Evolutionary conservation across 192 early-diverging fungal genomes (phyloP).

Genomic region (Backusella macrospora): DNA sequence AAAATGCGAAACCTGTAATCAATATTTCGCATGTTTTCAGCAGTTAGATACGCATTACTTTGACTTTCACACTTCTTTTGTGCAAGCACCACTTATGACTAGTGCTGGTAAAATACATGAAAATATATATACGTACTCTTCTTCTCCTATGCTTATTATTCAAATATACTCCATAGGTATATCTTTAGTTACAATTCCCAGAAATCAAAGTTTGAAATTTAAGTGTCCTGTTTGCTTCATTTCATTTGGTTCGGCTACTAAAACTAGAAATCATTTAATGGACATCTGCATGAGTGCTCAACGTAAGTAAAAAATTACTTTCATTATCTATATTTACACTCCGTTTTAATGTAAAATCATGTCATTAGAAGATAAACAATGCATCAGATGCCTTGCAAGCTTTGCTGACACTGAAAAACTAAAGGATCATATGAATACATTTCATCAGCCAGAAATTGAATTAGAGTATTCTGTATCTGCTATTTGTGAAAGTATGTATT

Average conservation of each 20-base stretch:
- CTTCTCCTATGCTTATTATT: background rate
- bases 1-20: background rate
- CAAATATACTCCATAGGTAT: background rate
- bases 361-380: constrained; percentile 5
- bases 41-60: constrained; percentile 1
- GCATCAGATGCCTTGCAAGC: background rate
- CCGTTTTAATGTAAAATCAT: background rate
- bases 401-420: constrained; percentile 7
- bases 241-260: background rate
- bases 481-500: background rate
- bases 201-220: background rate
- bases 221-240: background rate
- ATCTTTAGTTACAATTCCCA: background rate
- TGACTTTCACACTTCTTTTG: background rate
- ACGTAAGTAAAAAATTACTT: background rate
- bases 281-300: background rate
- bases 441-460: constrained; percentile 5
- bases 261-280: background rate
- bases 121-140: background rate
- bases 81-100: background rate
- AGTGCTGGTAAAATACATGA: background rate
- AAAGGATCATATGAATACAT: constrained; percentile 2
- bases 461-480: background rate
- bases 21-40: background rate
- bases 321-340: background rate